Percentiles rank a stretch among this genome's conserved stretches.
These are phyloP conservation scores for Kuraishia floccosa DNA, from an alignment of 805 yeast genomes.

Conservation along the genomic window DNA sequence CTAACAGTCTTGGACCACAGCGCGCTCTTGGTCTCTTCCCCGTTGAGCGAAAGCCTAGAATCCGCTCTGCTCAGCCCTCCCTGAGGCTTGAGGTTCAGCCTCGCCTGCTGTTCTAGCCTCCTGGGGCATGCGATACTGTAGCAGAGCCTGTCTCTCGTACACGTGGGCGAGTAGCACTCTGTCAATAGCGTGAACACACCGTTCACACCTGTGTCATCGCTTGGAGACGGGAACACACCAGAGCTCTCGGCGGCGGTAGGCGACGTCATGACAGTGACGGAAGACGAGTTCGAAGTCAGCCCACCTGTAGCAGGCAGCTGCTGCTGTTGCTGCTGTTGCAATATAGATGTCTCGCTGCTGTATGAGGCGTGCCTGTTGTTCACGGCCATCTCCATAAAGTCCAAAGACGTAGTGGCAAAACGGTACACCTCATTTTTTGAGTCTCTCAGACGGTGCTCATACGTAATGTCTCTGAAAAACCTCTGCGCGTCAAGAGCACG, in stretches of 20 bases:
- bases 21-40: constrained; percentile 70
- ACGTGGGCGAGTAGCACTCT: constrained; percentile 95
- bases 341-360: constrained; percentile 2
- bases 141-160: constrained; percentile 79
- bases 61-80: constrained; percentile 77
- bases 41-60: constrained; percentile 55
- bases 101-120: constrained; percentile 88
- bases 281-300: background rate
- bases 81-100: constrained; percentile 78
- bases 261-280: background rate
- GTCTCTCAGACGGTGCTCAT: constrained; percentile 87
- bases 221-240: background rate
- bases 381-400: constrained; percentile 10
- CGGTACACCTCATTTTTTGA: constrained; percentile 82
- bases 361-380: constrained; percentile 2
- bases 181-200: constrained; percentile 91
- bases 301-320: too few relatives aligned
- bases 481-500: constrained; percentile 91
- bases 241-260: constrained; percentile 1
- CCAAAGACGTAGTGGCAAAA: constrained; percentile 43
- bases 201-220: constrained; percentile 30
- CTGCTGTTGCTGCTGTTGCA: constrained; percentile 5
- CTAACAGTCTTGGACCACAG: constrained; percentile 94
- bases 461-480: constrained; percentile 89
- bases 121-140: constrained; percentile 96